A percentile compares a stretch with the other conserved stretches of the same genome.
phyloP scores from a whole-genome alignment of 768 basidiomycete species.

The Lactarius evosmus region DNA sequence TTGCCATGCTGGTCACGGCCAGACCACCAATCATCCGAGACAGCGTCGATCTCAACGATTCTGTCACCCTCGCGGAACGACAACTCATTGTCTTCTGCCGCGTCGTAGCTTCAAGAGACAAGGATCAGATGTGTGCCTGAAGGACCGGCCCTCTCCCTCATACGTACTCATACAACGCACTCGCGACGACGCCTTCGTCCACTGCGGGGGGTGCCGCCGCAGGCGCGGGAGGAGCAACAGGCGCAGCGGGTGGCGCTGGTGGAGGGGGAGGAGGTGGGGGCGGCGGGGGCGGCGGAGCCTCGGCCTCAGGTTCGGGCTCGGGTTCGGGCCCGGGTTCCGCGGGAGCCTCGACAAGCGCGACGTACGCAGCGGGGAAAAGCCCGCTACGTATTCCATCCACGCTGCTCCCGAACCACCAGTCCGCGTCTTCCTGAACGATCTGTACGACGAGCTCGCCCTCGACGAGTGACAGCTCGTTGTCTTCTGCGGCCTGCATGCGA shows the following conservation, averaged over 20 bases:
- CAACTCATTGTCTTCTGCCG: constrained; percentile 88
- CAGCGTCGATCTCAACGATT: constrained; percentile 75
- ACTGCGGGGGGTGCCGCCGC: constrained; percentile 46
- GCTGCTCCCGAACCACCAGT: constrained; percentile 88
- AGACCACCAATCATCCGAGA: constrained; percentile 89
- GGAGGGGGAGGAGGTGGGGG: constrained; percentile 46
- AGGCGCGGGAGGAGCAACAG: constrained; percentile 43
- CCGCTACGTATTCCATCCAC: constrained; percentile 64
- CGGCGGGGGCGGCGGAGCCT: constrained; percentile 57
- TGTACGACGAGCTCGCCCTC: constrained; percentile 83
- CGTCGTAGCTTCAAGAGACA: constrained; percentile 64
- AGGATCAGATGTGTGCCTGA: constrained; percentile 12
- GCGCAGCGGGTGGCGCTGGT: constrained; percentile 40
- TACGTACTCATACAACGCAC: constrained; percentile 71
- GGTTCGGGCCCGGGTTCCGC: constrained; percentile 38
- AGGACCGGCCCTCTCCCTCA: not conserved
- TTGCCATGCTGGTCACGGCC: constrained; percentile 56
- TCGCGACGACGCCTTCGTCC: constrained; percentile 57
- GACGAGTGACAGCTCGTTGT: constrained; percentile 76
- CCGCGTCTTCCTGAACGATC: constrained; percentile 81
- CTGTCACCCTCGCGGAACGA: constrained; percentile 79
- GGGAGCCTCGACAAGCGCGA: constrained; percentile 60
- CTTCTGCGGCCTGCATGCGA: constrained; percentile 60
- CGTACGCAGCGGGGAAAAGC: constrained; percentile 90
- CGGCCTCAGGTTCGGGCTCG: constrained; percentile 44